Evolutionary conservation across 495 filamentous ascomycete genomes (phyloP).

Genomic region (Rostrohypoxylon terebratum): DNA sequence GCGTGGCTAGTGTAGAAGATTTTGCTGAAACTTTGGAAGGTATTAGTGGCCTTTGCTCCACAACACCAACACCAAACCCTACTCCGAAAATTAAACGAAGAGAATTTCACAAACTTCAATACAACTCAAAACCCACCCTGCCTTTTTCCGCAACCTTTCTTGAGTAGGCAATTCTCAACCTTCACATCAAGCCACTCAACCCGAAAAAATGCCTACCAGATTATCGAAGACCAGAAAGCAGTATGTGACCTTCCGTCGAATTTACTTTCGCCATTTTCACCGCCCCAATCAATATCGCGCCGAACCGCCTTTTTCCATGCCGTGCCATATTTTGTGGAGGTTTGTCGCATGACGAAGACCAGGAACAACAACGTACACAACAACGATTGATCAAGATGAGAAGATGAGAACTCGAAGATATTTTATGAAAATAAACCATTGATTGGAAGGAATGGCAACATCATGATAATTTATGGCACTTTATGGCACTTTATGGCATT

Average conservation of each 20-base stretch:
- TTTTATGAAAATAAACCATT: not conserved
- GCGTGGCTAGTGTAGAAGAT: conserved; percentile 11
- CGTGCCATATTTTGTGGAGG: conserved; percentile 19
- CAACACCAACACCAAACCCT: conserved; percentile 36
- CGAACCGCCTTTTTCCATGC: conserved; percentile 18
- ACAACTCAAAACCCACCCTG: conserved; percentile 33
- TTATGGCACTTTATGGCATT: conserved; percentile 25
- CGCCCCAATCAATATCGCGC: conserved; percentile 44
- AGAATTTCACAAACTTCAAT: conserved; percentile 43
- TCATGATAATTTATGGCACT: conserved; percentile 9
- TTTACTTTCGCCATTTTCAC: conserved; percentile 21
- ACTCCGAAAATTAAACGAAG: conserved; percentile 45
- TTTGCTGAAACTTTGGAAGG: not conserved
- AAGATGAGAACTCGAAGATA: not conserved
- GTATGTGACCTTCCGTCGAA: conserved; percentile 62
- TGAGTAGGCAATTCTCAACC: conserved; percentile 42
- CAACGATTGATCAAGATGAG: not conserved
- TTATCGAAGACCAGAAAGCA: conserved; percentile 85
- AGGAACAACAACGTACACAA: conserved; percentile 4
- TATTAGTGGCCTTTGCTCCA: conserved; percentile 27
- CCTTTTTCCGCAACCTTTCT: conserved; percentile 30
- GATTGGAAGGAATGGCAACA: not conserved
- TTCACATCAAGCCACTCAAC: conserved; percentile 39
- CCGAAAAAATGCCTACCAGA: conserved; percentile 80
- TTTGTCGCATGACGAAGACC: conserved; percentile 20